Conservation (phyloP, 1,284 basidiomycete genomes). For the Ceratobasidium theobromae region DNA sequence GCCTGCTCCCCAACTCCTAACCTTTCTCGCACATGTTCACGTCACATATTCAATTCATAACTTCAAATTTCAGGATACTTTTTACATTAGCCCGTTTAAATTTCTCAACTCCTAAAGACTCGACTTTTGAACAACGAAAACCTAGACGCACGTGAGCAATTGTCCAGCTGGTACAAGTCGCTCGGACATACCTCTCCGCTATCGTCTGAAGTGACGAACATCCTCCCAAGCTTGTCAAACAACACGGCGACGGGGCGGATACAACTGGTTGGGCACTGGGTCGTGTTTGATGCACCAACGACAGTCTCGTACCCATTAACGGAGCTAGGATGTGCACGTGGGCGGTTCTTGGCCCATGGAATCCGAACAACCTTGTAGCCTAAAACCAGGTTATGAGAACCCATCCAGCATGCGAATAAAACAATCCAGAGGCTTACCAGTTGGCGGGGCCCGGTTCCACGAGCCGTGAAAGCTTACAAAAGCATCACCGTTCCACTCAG, state of each 20-base stretch:
- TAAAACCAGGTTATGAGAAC: not conserved
- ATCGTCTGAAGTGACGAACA: constrained; percentile 17
- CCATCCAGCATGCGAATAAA: not conserved
- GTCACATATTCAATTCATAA: too few species aligned
- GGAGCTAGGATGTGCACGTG: not conserved
- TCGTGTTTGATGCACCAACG: not conserved
- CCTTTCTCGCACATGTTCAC: too few species aligned
- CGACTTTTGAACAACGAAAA: too few species aligned
- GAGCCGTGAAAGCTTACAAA: constrained; percentile 30
- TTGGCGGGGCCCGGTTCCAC: constrained; percentile 21
- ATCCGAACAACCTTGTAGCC: constrained; percentile 6
- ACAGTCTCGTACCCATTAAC: constrained; percentile 6
- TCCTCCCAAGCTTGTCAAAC: not conserved
- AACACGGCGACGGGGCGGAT: constrained; percentile 15
- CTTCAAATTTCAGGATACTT: too few species aligned
- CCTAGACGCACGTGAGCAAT: too few species aligned
- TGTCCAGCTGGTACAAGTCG: too few species aligned
- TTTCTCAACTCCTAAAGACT: too few species aligned
- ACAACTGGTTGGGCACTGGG: not conserved
- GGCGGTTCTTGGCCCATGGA: not conserved
- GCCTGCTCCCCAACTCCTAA: too few species aligned
- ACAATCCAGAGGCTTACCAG: constrained; percentile 13
- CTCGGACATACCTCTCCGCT: constrained; percentile 19
- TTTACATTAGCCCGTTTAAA: too few species aligned
- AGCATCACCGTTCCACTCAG: constrained; percentile 20